Conservation (phyloP, 2,329 filamentous ascomycete species). For the Penicillium polonicum region DNA sequence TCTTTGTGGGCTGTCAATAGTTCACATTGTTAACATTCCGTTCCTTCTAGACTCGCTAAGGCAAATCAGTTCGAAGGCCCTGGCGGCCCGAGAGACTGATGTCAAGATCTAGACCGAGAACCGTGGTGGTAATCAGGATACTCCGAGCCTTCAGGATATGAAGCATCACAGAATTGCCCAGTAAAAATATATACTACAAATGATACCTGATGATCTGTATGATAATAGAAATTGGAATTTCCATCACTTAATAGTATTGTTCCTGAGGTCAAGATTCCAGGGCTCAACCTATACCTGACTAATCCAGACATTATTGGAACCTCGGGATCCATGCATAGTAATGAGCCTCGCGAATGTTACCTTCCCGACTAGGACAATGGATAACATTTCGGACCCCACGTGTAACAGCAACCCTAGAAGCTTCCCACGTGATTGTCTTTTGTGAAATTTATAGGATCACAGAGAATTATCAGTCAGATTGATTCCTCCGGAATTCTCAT, state of each 20-base stretch:
- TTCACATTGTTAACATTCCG: slow-evolving; percentile 4
- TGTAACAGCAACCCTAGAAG: neutral
- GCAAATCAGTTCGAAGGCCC: slow-evolving; percentile 38
- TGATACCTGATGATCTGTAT: slow-evolving; percentile 8
- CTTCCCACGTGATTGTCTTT: neutral
- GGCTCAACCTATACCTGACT: neutral
- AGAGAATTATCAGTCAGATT: neutral
- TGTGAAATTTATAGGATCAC: neutral
- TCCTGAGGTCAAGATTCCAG: neutral
- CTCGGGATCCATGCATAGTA: neutral
- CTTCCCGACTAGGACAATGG: neutral
- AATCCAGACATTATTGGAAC: too few species aligned
- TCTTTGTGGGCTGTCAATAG: neutral
- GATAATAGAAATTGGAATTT: slow-evolving; percentile 1
- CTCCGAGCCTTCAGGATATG: slow-evolving; percentile 17
- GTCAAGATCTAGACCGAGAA: slow-evolving; percentile 27
- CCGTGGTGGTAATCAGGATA: slow-evolving; percentile 26
- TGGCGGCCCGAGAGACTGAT: slow-evolving; percentile 39
- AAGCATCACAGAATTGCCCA: slow-evolving; percentile 23
- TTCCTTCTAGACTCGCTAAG: slow-evolving; percentile 31
- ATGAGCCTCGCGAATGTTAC: neutral
- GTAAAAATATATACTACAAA: slow-evolving; percentile 15
- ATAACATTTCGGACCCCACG: neutral
- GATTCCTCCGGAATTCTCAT: neutral
- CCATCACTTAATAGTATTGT: neutral